Evolutionary conservation across 116 monocot species (phyloP).

Genomic region (Thalassia testudinum): DNA sequence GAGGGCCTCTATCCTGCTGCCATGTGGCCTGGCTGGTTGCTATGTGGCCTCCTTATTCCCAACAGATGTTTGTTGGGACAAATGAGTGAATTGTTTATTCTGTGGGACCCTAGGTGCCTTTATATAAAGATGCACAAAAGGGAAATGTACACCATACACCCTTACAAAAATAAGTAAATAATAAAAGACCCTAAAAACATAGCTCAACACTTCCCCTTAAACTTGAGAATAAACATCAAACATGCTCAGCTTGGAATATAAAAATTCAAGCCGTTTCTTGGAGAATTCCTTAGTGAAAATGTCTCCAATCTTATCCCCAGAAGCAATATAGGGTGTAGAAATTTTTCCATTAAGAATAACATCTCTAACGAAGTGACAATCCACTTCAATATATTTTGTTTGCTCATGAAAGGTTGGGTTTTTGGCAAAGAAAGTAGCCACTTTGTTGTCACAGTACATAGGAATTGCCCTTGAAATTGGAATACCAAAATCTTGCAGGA

Average conservation of each 20-base stretch:
- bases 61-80: too few relatives aligned
- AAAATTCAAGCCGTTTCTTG: not conserved
- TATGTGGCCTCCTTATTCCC: too few relatives aligned
- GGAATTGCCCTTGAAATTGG: not conserved
- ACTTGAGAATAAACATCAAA: too few relatives aligned
- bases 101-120: too few relatives aligned
- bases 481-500: not conserved
- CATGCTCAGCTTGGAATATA: not conserved
- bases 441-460: not conserved
- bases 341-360: not conserved
- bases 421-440: not conserved
- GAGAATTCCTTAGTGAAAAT: not conserved
- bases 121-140: too few relatives aligned
- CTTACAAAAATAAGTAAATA: too few relatives aligned
- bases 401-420: not conserved
- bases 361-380: not conserved
- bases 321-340: not conserved
- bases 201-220: too few relatives aligned
- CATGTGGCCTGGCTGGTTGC: too few relatives aligned
- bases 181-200: too few relatives aligned
- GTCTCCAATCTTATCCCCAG: not conserved
- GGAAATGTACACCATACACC: too few relatives aligned
- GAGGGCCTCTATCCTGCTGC: too few relatives aligned
- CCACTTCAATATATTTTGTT: not conserved
- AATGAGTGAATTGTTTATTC: too few relatives aligned